These are phyloP conservation scores for Malus domestica DNA, from an alignment of 306 rosid species.

Conservation along the genomic window ASM211411v1 NC_041791.1:11073001-11073500, in stretches of 20 bases:
- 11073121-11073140: neutral
- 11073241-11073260: slow-evolving; percentile 53
- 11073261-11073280: slow-evolving; percentile 82
- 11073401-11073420: neutral
- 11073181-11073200: neutral
- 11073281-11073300: slow-evolving; percentile 97
- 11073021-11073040: neutral
- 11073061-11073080: neutral
- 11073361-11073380: neutral
- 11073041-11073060: neutral
- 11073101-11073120: neutral
- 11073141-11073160: neutral
- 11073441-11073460: neutral
- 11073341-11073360: slow-evolving; percentile 2
- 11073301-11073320: slow-evolving; percentile 95
- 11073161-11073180: neutral
- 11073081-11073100: neutral
- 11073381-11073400: neutral
- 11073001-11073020: neutral
- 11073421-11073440: neutral
- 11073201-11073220: neutral
- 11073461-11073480: neutral
- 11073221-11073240: neutral
- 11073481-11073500: neutral
- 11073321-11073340: slow-evolving; percentile 79